These are phyloP conservation scores for Pseudocercospora fijiensis DNA, from an alignment of 2,329 filamentous ascomycete genomes.

Conservation along the genomic window DNA sequence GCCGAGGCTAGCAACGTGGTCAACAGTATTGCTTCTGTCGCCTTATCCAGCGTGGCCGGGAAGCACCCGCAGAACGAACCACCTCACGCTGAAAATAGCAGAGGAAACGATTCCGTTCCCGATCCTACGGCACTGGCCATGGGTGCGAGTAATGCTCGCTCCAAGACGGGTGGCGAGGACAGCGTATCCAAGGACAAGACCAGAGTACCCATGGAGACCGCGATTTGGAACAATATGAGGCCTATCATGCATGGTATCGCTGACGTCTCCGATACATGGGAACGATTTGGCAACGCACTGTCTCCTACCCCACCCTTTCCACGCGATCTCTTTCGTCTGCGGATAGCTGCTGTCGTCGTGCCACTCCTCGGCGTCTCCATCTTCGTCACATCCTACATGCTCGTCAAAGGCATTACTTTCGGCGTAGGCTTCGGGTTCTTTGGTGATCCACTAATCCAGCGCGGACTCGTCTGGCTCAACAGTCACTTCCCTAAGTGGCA, in stretches of 20 bases:
- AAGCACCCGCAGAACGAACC: slow-evolving; percentile 70
- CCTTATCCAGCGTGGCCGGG: slow-evolving; percentile 71
- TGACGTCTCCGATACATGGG: slow-evolving; percentile 62
- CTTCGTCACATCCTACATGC: slow-evolving; percentile 52
- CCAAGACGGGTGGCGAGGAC: slow-evolving; percentile 50
- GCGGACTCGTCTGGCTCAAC: slow-evolving; percentile 60
- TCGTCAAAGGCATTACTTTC: slow-evolving; percentile 64
- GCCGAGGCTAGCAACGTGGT: slow-evolving; percentile 80
- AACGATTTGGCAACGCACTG: slow-evolving; percentile 61
- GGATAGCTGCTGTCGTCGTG: slow-evolving; percentile 48
- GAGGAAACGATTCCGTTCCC: slow-evolving; percentile 55
- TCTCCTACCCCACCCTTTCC: slow-evolving; percentile 52
- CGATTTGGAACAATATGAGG: slow-evolving; percentile 74
- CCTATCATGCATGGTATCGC: slow-evolving; percentile 67
- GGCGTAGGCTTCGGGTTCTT: slow-evolving; percentile 75
- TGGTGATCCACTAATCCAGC: slow-evolving; percentile 69
- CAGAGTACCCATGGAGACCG: slow-evolving; percentile 72
- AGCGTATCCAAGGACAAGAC: slow-evolving; percentile 66
- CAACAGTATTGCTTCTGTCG: slow-evolving; percentile 68
- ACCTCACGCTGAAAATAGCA: slow-evolving; percentile 44
- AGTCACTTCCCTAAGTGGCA: slow-evolving; percentile 68
- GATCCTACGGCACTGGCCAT: slow-evolving; percentile 61
- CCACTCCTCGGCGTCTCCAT: slow-evolving; percentile 46
- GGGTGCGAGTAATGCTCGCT: slow-evolving; percentile 55
- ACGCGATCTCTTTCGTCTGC: slow-evolving; percentile 44